Percentiles rank a stretch among this genome's conserved stretches.
Conservation (phyloP, 2,329 filamentous ascomycete species). For the Trichophyton benhamiae region DNA sequence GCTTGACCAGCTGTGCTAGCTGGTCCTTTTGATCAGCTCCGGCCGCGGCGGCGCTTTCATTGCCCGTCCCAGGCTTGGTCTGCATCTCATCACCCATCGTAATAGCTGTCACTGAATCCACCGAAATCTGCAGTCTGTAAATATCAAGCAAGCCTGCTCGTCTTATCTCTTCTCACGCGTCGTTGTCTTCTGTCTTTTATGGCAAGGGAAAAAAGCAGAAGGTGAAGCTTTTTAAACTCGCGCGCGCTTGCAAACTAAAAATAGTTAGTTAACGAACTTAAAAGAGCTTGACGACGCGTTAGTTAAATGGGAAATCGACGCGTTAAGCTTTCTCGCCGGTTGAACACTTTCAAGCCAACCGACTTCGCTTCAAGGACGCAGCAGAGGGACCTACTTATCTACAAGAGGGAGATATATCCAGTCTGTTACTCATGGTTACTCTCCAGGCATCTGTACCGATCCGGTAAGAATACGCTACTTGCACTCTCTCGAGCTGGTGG, state of each 20-base stretch:
- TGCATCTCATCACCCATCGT: not conserved
- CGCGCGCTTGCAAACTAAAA: not conserved
- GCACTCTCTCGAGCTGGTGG: not conserved
- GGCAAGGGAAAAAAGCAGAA: not conserved
- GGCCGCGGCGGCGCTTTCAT: not conserved
- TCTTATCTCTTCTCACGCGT: not conserved
- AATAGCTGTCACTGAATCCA: not conserved
- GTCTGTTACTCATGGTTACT: not conserved
- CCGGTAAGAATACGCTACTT: not conserved
- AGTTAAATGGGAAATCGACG: not conserved
- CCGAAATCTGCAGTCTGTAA: not conserved
- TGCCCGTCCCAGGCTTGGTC: not conserved
- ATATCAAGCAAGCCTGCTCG: not conserved
- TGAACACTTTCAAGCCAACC: not conserved
- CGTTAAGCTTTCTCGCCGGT: not conserved
- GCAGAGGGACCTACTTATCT: too few relatives aligned
- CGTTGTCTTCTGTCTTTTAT: not conserved
- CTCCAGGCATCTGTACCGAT: not conserved
- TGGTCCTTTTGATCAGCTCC: conserved; percentile 37
- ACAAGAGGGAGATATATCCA: not conserved
- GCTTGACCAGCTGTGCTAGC: conserved; percentile 64
- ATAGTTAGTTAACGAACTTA: not conserved
- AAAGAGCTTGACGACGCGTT: not conserved
- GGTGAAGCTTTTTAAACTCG: not conserved
- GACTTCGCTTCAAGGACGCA: not conserved